Conservation (phyloP, 2,329 filamentous ascomycete genomes). For the Diaporthe ilicicola region DNA sequence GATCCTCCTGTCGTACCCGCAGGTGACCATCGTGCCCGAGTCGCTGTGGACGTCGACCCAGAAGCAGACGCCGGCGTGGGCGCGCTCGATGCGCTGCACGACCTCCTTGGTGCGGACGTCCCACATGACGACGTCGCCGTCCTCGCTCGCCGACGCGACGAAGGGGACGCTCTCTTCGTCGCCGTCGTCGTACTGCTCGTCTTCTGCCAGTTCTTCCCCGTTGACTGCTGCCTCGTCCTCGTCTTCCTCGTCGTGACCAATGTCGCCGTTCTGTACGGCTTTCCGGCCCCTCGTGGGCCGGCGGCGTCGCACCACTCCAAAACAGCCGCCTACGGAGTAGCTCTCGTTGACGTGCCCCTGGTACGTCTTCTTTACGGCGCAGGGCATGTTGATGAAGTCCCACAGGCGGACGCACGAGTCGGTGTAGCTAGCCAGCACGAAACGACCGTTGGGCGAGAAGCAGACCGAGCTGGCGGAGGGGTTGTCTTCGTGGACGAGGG, state of each 20-base stretch:
- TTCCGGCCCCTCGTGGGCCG: slow-evolving; percentile 25
- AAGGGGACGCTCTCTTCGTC: slow-evolving; percentile 57
- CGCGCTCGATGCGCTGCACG: slow-evolving; percentile 70
- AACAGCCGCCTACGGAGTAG: slow-evolving; percentile 86
- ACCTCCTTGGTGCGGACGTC: slow-evolving; percentile 87
- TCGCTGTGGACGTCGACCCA: slow-evolving; percentile 70
- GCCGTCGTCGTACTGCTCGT: slow-evolving; percentile 33
- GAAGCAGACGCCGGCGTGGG: slow-evolving; percentile 67
- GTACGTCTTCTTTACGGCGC: slow-evolving; percentile 92
- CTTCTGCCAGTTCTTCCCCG: slow-evolving; percentile 30
- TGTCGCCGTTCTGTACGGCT: slow-evolving; percentile 29
- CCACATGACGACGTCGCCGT: slow-evolving; percentile 87
- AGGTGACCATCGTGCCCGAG: slow-evolving; percentile 60
- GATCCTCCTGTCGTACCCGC: slow-evolving; percentile 63
- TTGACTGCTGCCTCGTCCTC: slow-evolving; percentile 36
- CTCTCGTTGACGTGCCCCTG: slow-evolving; percentile 88
- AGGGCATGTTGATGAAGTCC: slow-evolving; percentile 85
- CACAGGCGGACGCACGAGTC: slow-evolving; percentile 91
- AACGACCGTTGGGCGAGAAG: slow-evolving; percentile 94
- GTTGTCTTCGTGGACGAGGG: slow-evolving; percentile 95
- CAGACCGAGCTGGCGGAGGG: slow-evolving; percentile 87
- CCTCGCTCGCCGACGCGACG: slow-evolving; percentile 85
- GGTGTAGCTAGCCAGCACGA: slow-evolving; percentile 89
- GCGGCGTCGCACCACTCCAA: slow-evolving; percentile 64
- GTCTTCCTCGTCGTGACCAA: slow-evolving; percentile 22